phyloP scores from a whole-genome alignment of 192 early-diverging fungal species.

The Oehlia diaphana region DNA sequence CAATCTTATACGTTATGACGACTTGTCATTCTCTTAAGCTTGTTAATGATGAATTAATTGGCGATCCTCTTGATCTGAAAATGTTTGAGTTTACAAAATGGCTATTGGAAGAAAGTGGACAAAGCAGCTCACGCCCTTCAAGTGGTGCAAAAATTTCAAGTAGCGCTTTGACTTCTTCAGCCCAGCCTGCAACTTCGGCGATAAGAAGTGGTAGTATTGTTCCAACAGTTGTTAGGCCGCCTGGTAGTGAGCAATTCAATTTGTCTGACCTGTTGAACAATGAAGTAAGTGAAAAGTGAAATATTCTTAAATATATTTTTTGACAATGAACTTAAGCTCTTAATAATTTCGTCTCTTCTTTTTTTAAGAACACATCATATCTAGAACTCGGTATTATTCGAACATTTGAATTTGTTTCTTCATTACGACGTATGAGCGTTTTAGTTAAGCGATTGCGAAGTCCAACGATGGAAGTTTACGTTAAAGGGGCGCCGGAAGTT shows the following conservation, averaged over 20 bases:
- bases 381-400: conserved; percentile 79
- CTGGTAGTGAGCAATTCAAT: conserved; percentile 63
- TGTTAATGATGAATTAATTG: conserved; percentile 84
- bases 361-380: conserved; percentile 31
- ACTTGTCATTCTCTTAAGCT: conserved; percentile 89
- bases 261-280: conserved; percentile 47
- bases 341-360: neutral
- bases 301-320: conserved; percentile 14
- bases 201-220: conserved; percentile 46
- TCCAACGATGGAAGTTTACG: conserved; percentile 77
- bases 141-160: neutral
- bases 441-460: conserved; percentile 74
- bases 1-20: conserved; percentile 66
- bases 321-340: neutral
- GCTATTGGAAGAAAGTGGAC: conserved; percentile 87
- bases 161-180: conserved; percentile 23
- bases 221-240: conserved; percentile 87
- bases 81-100: conserved; percentile 98
- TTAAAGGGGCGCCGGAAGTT: conserved; percentile 98
- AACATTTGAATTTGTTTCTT: conserved; percentile 92
- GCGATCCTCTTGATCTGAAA: conserved; percentile 95
- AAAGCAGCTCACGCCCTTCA: conserved; percentile 14
- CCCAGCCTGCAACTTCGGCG: conserved; percentile 4
- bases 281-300: conserved; percentile 27
- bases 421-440: conserved; percentile 90